These are phyloP conservation scores for Tetrahymena borealis DNA, from an alignment of 73 alveolate genomes.

Conservation along the genomic window DNA sequence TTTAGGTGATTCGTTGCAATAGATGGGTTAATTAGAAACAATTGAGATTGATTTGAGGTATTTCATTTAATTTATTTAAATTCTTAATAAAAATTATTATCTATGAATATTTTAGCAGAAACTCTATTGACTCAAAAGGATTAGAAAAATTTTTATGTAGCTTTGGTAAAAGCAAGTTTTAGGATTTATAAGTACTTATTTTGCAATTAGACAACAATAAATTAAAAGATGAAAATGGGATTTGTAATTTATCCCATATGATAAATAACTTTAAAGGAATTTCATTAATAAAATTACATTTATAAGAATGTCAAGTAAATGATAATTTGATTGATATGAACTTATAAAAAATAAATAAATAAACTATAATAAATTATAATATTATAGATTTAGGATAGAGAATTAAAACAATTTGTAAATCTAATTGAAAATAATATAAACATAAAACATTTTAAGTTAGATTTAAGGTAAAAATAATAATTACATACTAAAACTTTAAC, in stretches of 20 bases:
- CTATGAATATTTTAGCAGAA: background rate
- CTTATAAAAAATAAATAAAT: too few relatives aligned
- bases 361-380: too few relatives aligned
- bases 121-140: background rate
- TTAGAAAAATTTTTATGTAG: background rate
- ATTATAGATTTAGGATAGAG: background rate
- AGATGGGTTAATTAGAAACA: background rate
- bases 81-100: background rate
- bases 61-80: background rate
- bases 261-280: background rate
- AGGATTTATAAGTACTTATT: background rate
- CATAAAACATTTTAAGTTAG: background rate
- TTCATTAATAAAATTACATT: background rate
- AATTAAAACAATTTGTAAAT: background rate
- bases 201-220: background rate
- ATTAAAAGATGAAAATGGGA: background rate
- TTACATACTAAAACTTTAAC: background rate
- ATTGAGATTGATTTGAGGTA: background rate
- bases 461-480: background rate
- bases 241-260: background rate
- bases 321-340: background rate
- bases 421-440: background rate
- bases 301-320: background rate
- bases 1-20: background rate
- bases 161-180: background rate